Evolutionary conservation across 169 alveolate genomes (phyloP).

Genomic region (Babesia bigemina): DNA sequence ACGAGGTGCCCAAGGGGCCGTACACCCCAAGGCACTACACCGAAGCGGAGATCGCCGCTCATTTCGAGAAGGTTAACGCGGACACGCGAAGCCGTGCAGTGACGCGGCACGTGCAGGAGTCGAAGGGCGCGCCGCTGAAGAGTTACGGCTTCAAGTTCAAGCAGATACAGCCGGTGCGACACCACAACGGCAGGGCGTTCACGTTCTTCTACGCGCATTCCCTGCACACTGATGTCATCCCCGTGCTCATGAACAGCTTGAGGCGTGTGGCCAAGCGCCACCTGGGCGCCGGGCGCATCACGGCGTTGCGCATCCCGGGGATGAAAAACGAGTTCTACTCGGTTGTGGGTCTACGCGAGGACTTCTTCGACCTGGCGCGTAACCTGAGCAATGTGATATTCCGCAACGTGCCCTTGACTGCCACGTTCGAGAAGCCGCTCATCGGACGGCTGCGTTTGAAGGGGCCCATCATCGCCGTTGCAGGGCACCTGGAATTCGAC

Average conservation of each 20-base stretch:
- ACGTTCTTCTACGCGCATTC: slow-evolving; percentile 84
- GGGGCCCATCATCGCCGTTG: slow-evolving; percentile 87
- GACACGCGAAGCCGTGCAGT: slow-evolving; percentile 41
- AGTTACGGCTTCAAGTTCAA: slow-evolving; percentile 84
- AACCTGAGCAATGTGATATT: slow-evolving; percentile 78
- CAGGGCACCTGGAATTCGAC: slow-evolving; percentile 83
- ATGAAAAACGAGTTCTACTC: slow-evolving; percentile 78
- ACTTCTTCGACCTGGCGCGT: slow-evolving; percentile 75
- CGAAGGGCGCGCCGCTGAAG: slow-evolving; percentile 48
- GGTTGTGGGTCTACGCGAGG: slow-evolving; percentile 79
- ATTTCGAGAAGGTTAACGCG: slow-evolving; percentile 46
- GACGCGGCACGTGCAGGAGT: slow-evolving; percentile 17
- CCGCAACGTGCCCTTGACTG: slow-evolving; percentile 78
- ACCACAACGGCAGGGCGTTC: slow-evolving; percentile 81
- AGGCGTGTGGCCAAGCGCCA: slow-evolving; percentile 79
- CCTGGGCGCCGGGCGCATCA: slow-evolving; percentile 81
- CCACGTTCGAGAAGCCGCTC: slow-evolving; percentile 77
- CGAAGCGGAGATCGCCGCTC: slow-evolving; percentile 51
- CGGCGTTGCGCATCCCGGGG: slow-evolving; percentile 83
- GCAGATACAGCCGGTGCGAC: slow-evolving; percentile 83
- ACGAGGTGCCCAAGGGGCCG: slow-evolving; percentile 51
- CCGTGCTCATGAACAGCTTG: slow-evolving; percentile 81
- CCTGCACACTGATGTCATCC: slow-evolving; percentile 78
- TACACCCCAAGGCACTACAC: slow-evolving; percentile 61
- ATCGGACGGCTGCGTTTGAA: slow-evolving; percentile 76